Conservation (phyloP, 805 yeast species). For the Kodamaea leandrae region DNA sequence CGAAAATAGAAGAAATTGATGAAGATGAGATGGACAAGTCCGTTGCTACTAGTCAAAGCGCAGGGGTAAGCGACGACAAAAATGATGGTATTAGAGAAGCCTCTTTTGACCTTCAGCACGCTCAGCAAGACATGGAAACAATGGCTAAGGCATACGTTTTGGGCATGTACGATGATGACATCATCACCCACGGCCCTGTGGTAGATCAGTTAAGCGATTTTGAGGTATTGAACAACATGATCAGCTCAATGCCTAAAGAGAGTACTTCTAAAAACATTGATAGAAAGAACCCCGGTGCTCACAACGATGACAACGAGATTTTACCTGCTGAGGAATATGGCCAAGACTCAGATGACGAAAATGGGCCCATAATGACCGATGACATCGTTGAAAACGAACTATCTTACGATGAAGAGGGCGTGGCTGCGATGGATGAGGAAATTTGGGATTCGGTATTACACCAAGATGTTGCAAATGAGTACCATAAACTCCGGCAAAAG, state of each 20-base stretch:
- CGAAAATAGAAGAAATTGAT: background rate
- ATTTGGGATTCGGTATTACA: constrained; percentile 24
- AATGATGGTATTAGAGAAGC: constrained; percentile 20
- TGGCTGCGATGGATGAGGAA: constrained; percentile 13
- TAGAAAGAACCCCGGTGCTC: constrained; percentile 1
- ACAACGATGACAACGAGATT: constrained; percentile 17
- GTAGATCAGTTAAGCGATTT: constrained; percentile 55
- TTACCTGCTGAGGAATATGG: constrained; percentile 26
- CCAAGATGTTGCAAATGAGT: constrained; percentile 53
- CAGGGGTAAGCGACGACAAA: background rate
- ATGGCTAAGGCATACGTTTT: constrained; percentile 61
- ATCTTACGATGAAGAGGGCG: constrained; percentile 17
- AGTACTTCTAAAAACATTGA: constrained; percentile 2
- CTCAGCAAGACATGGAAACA: constrained; percentile 49
- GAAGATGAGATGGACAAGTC: background rate
- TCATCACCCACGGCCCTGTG: constrained; percentile 53
- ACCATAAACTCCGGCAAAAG: constrained; percentile 53
- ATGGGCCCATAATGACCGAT: constrained; percentile 40
- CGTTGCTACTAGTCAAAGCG: too few relatives aligned
- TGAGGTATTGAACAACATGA: constrained; percentile 46
- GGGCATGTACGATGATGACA: constrained; percentile 62
- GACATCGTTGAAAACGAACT: constrained; percentile 41
- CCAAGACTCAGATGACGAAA: constrained; percentile 36
- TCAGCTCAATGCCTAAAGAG: constrained; percentile 33
- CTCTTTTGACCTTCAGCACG: constrained; percentile 35